Base-by-base conservation (phyloP, 306 rosid genomes). In the Senna tora region DNA sequence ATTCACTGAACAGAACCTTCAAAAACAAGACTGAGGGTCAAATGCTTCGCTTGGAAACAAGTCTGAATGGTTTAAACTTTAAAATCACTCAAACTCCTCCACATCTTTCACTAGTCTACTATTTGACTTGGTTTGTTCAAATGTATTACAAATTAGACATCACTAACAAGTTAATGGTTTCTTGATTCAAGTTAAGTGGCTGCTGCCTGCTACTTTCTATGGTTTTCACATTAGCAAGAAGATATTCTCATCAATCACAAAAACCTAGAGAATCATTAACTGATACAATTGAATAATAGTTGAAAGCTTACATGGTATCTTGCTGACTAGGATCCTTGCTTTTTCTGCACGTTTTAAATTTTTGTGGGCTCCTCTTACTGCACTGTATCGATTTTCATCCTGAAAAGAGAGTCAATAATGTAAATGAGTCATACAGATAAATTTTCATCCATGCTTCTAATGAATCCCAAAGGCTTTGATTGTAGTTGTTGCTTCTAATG, bases 291-390 rank as follows among this genome's bases (percentile, higher is more conserved):
- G 47, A 66, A 71, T 9, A 2, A 43, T 12, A 42, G 21, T 56
- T 53, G 46, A 59, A 61, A 72, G 66, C 93, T 90, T 75, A 93
- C 98, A 81, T 76, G 87, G 88, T 80, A 90, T 69, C 84, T 89
- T 90, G 84, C 81, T 76, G 68, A 91, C 87, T 19, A 88, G 75
- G 69, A 73, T 80, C 33, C 98, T 82, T 45, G 96, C 98, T 86
- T 93, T 93, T 81, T 93, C 98, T 33, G 97, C 97, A 47, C 96
- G 98, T 73, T 85, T 89, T 75, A 93, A 84, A 82, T 88, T 93
- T 83, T 85, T 93, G 84, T 93, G 98, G 0, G 93, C 98, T 78
- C 98, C 98, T 85, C 90, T 83, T 73, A 92, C 93, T 15, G 96
- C 96, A 72, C 82, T 90, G 41, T 88, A 93, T 38, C 98, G 88